Conservation (phyloP, 345 rosid genomes). For the Arabidopsis arenosa region DNA sequence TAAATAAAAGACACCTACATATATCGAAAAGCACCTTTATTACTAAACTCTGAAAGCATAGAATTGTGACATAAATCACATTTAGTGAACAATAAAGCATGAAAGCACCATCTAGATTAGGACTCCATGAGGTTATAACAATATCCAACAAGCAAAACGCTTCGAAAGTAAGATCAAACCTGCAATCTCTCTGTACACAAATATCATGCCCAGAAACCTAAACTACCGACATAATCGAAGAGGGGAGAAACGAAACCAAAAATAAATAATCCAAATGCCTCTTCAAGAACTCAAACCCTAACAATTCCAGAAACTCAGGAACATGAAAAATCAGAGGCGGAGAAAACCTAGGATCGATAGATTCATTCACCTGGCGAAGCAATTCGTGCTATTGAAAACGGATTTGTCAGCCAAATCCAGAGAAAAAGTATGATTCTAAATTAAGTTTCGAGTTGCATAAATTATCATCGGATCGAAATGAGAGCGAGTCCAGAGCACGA, state of each 20-base stretch:
- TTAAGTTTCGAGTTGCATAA: constrained; percentile 2
- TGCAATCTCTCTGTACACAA: background rate
- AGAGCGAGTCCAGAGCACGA: constrained; percentile 22
- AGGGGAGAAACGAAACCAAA: background rate
- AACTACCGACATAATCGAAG: background rate
- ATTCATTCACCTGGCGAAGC: constrained; percentile 31
- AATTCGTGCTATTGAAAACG: constrained; percentile 19
- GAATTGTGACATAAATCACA: background rate
- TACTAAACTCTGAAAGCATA: background rate
- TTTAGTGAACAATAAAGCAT: background rate
- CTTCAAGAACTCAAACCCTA: constrained; percentile 2
- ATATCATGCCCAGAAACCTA: background rate
- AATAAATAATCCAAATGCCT: background rate
- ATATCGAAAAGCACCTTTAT: constrained; percentile 3
- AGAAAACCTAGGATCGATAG: constrained; percentile 17
- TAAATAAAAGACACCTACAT: constrained; percentile 28
- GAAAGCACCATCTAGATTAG: background rate
- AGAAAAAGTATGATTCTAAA: background rate
- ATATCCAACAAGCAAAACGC: background rate
- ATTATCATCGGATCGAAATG: constrained; percentile 23
- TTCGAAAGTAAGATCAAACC: constrained; percentile 4
- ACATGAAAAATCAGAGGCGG: constrained; percentile 6
- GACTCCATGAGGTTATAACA: background rate
- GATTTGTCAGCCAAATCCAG: constrained; percentile 14
- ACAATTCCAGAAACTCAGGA: constrained; percentile 14